These are phyloP conservation scores for Hirschioporus abietinus DNA, from an alignment of 768 basidiomycete species.

Conservation along the genomic window DNA sequence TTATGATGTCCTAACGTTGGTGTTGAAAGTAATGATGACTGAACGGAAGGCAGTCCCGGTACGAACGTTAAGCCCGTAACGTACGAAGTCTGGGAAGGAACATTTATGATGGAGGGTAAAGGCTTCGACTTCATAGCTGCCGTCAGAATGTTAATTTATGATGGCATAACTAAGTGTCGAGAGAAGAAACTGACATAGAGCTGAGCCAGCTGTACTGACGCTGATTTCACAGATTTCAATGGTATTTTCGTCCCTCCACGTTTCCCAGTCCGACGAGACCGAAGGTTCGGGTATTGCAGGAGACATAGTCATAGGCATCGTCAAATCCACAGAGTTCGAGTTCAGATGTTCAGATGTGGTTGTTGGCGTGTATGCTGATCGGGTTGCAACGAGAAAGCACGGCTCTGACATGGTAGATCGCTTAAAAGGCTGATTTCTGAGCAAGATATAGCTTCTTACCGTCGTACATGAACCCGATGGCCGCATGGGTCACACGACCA, in stretches of 20 bases:
- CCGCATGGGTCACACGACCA: slow-evolving; percentile 29
- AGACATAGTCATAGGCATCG: slow-evolving; percentile 29
- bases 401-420: slow-evolving; percentile 34
- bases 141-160: neutral
- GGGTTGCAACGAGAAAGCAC: slow-evolving; percentile 58
- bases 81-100: slow-evolving; percentile 25
- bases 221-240: slow-evolving; percentile 61
- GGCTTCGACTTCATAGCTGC: slow-evolving; percentile 40
- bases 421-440: slow-evolving; percentile 6
- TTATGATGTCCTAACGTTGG: neutral
- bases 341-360: slow-evolving; percentile 18
- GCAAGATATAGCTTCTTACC: slow-evolving; percentile 32
- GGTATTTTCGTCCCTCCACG: slow-evolving; percentile 52
- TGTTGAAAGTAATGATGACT: neutral
- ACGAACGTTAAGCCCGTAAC: slow-evolving; percentile 46
- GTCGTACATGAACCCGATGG: slow-evolving; percentile 55
- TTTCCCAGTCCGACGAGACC: slow-evolving; percentile 43
- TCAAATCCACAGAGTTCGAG: slow-evolving; percentile 40
- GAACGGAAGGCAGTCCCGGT: slow-evolving; percentile 12
- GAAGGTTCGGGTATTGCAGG: slow-evolving; percentile 24
- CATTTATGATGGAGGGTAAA: slow-evolving; percentile 34
- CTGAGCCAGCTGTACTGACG: slow-evolving; percentile 39
- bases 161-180: slow-evolving; percentile 6
- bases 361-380: slow-evolving; percentile 46
- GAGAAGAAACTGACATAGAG: slow-evolving; percentile 34